phyloP scores from a whole-genome alignment of 192 early-diverging fungal species.

The Glomus cerebriforme region DNA sequence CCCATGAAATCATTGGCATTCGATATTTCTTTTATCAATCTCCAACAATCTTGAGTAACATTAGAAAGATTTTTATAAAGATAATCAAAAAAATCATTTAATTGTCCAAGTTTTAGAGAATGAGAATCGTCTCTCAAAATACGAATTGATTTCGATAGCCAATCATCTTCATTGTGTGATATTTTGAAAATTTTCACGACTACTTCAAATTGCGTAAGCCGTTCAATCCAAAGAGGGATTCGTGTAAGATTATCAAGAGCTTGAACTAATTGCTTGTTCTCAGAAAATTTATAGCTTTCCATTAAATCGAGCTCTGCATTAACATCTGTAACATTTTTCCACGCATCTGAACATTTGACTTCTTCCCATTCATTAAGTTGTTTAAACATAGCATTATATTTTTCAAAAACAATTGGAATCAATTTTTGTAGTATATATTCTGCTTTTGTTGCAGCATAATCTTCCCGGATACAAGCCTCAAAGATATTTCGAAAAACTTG shows the following conservation, averaged over 20 bases:
- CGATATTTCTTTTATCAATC: constrained; percentile 17
- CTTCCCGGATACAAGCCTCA: background rate
- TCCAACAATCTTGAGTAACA: constrained; percentile 14
- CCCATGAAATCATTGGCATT: background rate
- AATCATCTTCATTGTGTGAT: background rate
- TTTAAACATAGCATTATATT: background rate
- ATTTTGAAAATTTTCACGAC: background rate
- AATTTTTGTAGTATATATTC: background rate
- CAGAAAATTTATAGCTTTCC: background rate
- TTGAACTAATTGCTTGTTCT: background rate
- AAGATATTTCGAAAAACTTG: background rate
- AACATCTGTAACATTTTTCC: background rate
- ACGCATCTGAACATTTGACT: background rate
- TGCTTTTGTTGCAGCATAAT: background rate
- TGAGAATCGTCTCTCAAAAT: background rate
- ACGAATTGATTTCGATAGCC: background rate
- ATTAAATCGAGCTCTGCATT: constrained; percentile 9
- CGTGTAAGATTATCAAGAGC: background rate
- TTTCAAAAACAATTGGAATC: background rate
- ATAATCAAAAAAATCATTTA: background rate
- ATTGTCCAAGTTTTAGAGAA: background rate
- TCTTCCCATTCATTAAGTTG: background rate
- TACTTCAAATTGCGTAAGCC: background rate
- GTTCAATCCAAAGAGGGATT: background rate
- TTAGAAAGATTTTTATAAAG: background rate